These are phyloP conservation scores for Geranomyces variabilis DNA, from an alignment of 192 early-diverging fungal genomes.

Conservation along the genomic window DNA sequence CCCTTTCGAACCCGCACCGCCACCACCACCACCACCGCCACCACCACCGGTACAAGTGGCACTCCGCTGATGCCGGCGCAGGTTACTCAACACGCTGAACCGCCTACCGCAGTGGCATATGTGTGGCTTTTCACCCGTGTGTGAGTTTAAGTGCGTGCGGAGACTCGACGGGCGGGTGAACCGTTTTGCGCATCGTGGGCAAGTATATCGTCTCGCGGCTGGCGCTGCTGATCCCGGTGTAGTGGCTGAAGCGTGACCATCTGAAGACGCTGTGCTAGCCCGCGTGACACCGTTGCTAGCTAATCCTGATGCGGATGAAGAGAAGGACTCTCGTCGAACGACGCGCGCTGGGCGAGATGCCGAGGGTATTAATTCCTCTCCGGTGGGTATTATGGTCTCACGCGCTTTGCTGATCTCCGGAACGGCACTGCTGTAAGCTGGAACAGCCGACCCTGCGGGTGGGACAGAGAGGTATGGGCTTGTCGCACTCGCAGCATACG, in stretches of 20 bases:
- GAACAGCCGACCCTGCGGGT: no score
- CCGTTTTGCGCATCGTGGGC: conserved; percentile 38
- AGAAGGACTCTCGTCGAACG: background rate
- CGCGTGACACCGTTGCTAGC: background rate
- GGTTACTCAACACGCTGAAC: conserved; percentile 43
- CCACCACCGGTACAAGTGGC: conserved; percentile 8
- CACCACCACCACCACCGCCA: background rate
- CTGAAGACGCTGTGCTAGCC: no score
- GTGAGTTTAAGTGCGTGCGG: conserved; percentile 41
- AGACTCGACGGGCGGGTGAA: conserved; percentile 42
- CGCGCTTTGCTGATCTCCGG: background rate
- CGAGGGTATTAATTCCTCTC: background rate
- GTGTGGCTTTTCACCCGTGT: conserved; percentile 46
- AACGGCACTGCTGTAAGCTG: no score
- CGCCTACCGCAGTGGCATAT: conserved; percentile 43
- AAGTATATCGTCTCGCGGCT: conserved; percentile 20
- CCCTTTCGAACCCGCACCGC: no score
- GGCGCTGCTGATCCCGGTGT: background rate
- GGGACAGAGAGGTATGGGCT: no score
- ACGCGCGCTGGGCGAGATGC: background rate
- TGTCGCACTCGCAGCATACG: no score
- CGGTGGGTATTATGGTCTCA: background rate
- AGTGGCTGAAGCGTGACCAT: no score
- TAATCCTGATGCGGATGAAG: background rate
- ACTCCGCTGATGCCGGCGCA: conserved; percentile 43